Evolutionary conservation across 1,284 basidiomycete species (phyloP).

Genomic region (Phlebopus sp.): DNA sequence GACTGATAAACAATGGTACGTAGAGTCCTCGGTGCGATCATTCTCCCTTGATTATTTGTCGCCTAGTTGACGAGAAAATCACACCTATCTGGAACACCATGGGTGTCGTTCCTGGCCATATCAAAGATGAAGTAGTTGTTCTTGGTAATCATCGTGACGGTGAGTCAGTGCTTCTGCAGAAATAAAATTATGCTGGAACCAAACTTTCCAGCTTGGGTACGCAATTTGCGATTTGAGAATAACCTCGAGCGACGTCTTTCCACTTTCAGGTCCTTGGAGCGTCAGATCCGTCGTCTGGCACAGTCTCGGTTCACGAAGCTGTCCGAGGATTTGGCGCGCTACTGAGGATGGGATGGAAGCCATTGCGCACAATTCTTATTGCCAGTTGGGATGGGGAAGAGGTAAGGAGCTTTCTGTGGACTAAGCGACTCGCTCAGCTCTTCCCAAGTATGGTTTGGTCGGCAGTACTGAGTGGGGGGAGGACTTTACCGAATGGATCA

Average conservation of each 20-base stretch:
- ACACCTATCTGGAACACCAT: constrained; percentile 67
- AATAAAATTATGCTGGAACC: constrained; percentile 1
- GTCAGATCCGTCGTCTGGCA: constrained; percentile 79
- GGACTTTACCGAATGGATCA: constrained; percentile 75
- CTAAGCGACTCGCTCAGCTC: constrained; percentile 5
- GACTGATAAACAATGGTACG: constrained; percentile 48
- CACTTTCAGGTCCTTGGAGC: constrained; percentile 55
- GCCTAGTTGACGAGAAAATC: constrained; percentile 42
- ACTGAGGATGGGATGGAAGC: constrained; percentile 72
- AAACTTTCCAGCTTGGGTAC: constrained; percentile 28
- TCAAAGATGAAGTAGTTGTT: constrained; percentile 73
- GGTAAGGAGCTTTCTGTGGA: constrained; percentile 30
- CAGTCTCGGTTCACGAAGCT: constrained; percentile 70
- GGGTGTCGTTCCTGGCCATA: constrained; percentile 72
- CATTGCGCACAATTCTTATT: constrained; percentile 73
- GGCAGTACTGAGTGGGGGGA: constrained; percentile 82
- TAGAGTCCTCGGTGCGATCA: constrained; percentile 1
- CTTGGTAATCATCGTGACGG: constrained; percentile 78
- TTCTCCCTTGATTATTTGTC: neutral
- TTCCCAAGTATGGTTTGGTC: constrained; percentile 64
- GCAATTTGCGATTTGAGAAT: constrained; percentile 5
- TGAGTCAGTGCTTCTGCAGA: constrained; percentile 22
- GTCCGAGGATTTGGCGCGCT: constrained; percentile 71
- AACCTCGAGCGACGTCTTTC: constrained; percentile 1
- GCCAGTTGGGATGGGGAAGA: constrained; percentile 84